Evolutionary conservation across 106 monocot genomes (phyloP).

Genomic region (Dioscorea zingiberensis): DNA sequence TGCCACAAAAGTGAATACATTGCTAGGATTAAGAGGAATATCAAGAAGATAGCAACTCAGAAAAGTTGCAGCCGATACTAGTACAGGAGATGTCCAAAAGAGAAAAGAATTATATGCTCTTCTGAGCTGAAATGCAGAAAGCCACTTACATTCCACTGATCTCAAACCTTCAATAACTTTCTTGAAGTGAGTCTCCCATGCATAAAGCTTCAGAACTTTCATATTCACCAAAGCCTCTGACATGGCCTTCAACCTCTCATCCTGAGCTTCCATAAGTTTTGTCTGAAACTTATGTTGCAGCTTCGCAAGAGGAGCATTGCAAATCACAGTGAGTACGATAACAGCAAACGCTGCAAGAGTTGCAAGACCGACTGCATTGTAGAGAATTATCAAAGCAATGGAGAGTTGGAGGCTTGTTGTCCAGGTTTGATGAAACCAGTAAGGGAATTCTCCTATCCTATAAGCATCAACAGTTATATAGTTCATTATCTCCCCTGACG

Average conservation of each 20-base stretch:
- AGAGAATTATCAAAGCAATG: slow-evolving; percentile 73
- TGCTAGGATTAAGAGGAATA: slow-evolving; percentile 63
- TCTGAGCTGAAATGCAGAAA: slow-evolving; percentile 63
- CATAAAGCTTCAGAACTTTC: slow-evolving; percentile 96
- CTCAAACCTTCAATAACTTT: slow-evolving; percentile 48
- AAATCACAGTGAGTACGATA: slow-evolving; percentile 53
- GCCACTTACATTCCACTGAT: slow-evolving; percentile 64
- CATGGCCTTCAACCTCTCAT: slow-evolving; percentile 76
- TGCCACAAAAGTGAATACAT: slow-evolving; percentile 86
- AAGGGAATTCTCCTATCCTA: slow-evolving; percentile 87
- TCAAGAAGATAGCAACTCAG: slow-evolving; percentile 53
- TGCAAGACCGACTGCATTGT: slow-evolving; percentile 73
- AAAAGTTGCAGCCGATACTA: slow-evolving; percentile 85
- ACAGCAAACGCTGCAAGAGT: slow-evolving; percentile 66
- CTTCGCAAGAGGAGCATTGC: slow-evolving; percentile 75
- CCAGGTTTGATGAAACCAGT: slow-evolving; percentile 94
- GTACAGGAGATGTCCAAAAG: slow-evolving; percentile 82
- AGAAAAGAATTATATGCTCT: slow-evolving; percentile 67
- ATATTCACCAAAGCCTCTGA: slow-evolving; percentile 81
- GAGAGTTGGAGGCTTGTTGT: slow-evolving; percentile 65
- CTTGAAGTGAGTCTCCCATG: slow-evolving; percentile 85
- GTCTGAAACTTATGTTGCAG: slow-evolving; percentile 77
- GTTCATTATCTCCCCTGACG: slow-evolving; percentile 85
- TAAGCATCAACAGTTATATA: slow-evolving; percentile 91
- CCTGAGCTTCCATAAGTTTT: slow-evolving; percentile 82